Percentiles rank a stretch among this genome's conserved stretches.
phyloP scores from a whole-genome alignment of 805 yeast genomes.

The Starmerella asiatica region DNA sequence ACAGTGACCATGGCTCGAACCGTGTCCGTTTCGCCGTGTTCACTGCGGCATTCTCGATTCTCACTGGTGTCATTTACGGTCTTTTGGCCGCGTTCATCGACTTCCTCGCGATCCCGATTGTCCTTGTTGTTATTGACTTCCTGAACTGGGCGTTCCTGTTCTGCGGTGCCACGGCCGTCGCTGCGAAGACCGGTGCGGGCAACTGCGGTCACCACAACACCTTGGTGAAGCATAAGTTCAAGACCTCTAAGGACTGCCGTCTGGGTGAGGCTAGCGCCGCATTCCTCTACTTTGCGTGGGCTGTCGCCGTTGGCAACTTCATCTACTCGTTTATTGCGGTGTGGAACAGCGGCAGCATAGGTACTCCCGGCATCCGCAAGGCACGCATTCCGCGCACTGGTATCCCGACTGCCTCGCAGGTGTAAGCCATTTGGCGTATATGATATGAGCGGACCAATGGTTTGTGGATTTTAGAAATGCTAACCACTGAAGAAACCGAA shows the following conservation, averaged over 20 bases:
- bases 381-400: conserved; percentile 55
- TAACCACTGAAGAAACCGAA: too few species aligned
- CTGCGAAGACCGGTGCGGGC: conserved; percentile 77
- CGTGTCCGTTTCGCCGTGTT: conserved; percentile 84
- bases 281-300: conserved; percentile 74
- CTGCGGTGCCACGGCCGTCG: conserved; percentile 88
- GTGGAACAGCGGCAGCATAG: conserved; percentile 47
- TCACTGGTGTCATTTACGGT: conserved; percentile 72
- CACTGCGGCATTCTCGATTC: conserved; percentile 72
- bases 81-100: conserved; percentile 59
- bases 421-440: conserved; percentile 35
- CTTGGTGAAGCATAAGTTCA: conserved; percentile 57
- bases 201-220: conserved; percentile 63
- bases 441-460: too few species aligned
- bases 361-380: conserved; percentile 34
- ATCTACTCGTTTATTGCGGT: conserved; percentile 37
- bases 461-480: too few species aligned
- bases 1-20: conserved; percentile 43
- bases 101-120: conserved; percentile 75
- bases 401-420: conserved; percentile 83
- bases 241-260: conserved; percentile 77
- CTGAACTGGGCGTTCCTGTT: conserved; percentile 83
- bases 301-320: conserved; percentile 54
- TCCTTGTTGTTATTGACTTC: conserved; percentile 65
- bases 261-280: conserved; percentile 79